phyloP scores from a whole-genome alignment of 2,329 filamentous ascomycete genomes.

The Thelonectria discophora region DNA sequence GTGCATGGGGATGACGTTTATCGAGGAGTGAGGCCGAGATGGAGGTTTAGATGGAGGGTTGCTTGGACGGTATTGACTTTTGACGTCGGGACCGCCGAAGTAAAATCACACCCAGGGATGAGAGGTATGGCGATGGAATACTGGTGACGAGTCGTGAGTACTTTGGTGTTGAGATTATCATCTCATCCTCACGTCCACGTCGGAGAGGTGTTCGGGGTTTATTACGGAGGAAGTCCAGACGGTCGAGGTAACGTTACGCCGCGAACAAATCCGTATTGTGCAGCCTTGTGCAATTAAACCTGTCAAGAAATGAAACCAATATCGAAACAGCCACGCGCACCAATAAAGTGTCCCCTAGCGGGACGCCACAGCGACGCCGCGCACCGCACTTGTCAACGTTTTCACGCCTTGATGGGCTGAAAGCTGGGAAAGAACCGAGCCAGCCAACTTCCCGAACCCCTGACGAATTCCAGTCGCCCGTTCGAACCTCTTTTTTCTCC shows the following conservation, averaged over 20 bases:
- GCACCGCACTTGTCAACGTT: not conserved
- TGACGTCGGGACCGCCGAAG: no score
- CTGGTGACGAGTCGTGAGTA: not conserved
- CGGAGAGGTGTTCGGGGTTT: no score
- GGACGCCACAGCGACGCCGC: not conserved
- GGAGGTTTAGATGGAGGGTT: no score
- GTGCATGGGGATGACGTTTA: no score
- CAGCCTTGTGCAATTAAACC: not conserved
- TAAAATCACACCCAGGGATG: no score
- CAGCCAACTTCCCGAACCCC: not conserved
- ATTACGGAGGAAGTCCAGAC: not conserved
- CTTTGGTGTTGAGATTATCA: not conserved
- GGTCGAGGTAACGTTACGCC: conserved; percentile 1
- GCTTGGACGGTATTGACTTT: no score
- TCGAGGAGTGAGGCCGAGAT: no score
- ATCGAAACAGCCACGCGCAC: not conserved
- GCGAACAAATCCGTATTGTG: not conserved
- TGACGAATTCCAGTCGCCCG: no score
- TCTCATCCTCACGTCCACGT: not conserved
- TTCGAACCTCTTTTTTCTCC: not conserved
- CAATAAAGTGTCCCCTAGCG: not conserved
- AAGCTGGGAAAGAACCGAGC: not conserved
- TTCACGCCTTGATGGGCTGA: not conserved
- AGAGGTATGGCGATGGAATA: not conserved
- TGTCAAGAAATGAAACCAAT: not conserved